Base-by-base conservation (phyloP, 805 yeast species). In the Candida stauntonica region DNA sequence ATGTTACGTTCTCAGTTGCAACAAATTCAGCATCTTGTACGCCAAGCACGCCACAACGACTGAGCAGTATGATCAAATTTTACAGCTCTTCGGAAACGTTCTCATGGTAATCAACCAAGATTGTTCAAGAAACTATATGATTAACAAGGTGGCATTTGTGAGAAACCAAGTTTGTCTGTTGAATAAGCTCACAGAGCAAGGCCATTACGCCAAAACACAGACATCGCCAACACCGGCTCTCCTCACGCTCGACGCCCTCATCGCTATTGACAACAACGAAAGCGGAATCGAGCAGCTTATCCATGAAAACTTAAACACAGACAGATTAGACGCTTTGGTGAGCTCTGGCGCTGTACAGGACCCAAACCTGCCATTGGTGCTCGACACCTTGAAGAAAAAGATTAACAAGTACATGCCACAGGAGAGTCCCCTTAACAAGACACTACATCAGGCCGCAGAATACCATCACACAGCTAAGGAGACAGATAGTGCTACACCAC, bases 181-280 rank as follows among this genome's bases (percentile, higher is more conserved):
- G 7, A 54, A 55, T 29, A 51, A 30, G 31, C 39, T n/a, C 12
- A 38, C 40, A 2, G 36, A 33, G 6, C 5, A 13, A 1, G 19
- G 17, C 8, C 18, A 14, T 5, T 21, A 32, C 9, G 17, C 24
- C 7, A 26, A 31, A 5, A 26, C 46, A 14, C 21, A 28, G 14
- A 21, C 34, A 11, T 30, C 52, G 2, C 48, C 51, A 1, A 42
- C 37, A 7, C 37, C 51, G 5, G 42, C 45, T 7, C 26, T 55
- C 7, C 28, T 52, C 2, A 44, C 55, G 0, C 33, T 54, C 12
- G 43, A 39, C 21, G 35, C 51, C 0, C 28, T 54, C 2, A 31
- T 55, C 5, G 44, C 54, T 5, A 47, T 54, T 20, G 58, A 70
- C 51, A 50, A 69, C 54, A 49, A 70, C 47, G 50, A 70, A 60